Evolutionary conservation across 352 stramenopile genomes (phyloP).

Genomic region (Vaucheria bursata): DNA sequence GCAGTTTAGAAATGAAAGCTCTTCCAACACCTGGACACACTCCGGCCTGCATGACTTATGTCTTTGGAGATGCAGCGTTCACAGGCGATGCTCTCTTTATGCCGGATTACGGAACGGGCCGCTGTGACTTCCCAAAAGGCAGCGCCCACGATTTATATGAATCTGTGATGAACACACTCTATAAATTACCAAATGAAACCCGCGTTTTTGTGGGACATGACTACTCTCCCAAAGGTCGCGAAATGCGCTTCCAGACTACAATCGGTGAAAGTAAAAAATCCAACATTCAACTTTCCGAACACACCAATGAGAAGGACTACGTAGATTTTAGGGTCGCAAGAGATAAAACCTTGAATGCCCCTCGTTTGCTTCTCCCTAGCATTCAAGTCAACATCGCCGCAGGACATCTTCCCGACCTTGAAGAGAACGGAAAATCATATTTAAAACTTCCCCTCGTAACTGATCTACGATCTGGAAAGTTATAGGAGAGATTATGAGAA

Average conservation of each 20-base stretch:
- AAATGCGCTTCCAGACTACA: constrained; percentile 46
- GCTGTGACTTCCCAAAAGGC: constrained; percentile 51
- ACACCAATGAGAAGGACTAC: constrained; percentile 46
- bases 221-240: constrained; percentile 48
- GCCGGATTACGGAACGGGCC: constrained; percentile 49
- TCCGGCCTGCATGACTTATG: constrained; percentile 50
- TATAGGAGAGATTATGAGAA: too few species aligned
- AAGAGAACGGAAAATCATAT: constrained; percentile 51
- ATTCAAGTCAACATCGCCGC: constrained; percentile 53
- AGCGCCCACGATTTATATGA: constrained; percentile 38
- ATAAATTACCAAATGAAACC: constrained; percentile 43
- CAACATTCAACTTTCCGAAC: constrained; percentile 48
- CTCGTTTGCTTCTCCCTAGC: constrained; percentile 46
- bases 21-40: constrained; percentile 52
- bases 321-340: constrained; percentile 39
- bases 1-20: constrained; percentile 15
- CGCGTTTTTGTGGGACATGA: constrained; percentile 52
- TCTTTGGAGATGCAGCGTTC: constrained; percentile 49
- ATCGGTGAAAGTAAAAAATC: constrained; percentile 50
- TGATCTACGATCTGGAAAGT: too few species aligned
- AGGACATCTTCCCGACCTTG: constrained; percentile 36
- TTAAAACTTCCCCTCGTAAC: constrained; percentile 53
- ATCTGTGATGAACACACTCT: constrained; percentile 42
- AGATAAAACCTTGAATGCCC: constrained; percentile 44
- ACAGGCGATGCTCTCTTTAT: constrained; percentile 52